A percentile compares a stretch with the other conserved stretches of the same genome.
Conservation (phyloP, 208 protist genomes). For the Leishmania guyanensis region DNA sequence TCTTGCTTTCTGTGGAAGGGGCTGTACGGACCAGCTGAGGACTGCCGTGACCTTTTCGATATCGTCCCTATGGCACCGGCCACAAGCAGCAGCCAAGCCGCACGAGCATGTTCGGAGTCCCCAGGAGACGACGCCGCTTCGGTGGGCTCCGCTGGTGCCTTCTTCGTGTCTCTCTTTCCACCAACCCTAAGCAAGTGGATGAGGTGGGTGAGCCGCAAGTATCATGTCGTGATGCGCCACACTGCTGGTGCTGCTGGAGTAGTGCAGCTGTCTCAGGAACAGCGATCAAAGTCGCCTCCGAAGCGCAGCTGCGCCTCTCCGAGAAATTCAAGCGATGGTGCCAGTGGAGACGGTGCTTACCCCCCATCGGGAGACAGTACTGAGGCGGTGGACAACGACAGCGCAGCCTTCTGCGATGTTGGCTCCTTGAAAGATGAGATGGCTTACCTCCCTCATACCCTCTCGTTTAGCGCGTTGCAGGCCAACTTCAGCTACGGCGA, state of each 20-base stretch:
- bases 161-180: background rate
- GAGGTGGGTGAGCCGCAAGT: background rate
- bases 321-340: background rate
- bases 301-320: background rate
- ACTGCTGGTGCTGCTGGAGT: background rate
- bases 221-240: background rate
- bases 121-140: background rate
- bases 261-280: background rate
- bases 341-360: background rate
- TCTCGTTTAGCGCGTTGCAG: background rate
- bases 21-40: no score
- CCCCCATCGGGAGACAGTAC: background rate
- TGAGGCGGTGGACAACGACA: background rate
- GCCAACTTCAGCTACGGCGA: background rate
- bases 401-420: conserved; percentile 9
- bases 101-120: background rate
- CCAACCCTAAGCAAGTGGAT: background rate
- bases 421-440: background rate
- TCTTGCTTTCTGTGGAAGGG: background rate
- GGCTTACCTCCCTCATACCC: conserved; percentile 5
- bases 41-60: background rate
- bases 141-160: background rate
- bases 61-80: no score
- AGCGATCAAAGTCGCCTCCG: no score
- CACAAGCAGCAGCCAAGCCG: background rate